A percentile compares a stretch with the other conserved stretches of the same genome.
Evolutionary conservation across 164 flowering plant species (phyloP).

Genomic region (Magnolia kwangsiensis): DNA sequence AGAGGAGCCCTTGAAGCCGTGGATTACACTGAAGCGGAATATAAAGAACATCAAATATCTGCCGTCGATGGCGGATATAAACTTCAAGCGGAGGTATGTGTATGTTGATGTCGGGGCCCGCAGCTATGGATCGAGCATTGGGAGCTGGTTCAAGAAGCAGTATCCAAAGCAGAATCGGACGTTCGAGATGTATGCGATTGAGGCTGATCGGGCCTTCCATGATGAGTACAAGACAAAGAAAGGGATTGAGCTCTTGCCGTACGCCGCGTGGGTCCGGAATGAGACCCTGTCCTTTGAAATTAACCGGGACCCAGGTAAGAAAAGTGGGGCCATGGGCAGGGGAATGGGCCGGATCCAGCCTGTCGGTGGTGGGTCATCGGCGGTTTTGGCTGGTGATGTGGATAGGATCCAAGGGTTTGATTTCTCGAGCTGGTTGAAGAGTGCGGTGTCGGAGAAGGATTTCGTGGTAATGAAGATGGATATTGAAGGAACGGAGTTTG

Average conservation of each 20-base stretch:
- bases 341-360: slow-evolving; percentile 96
- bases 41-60: slow-evolving; percentile 70
- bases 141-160: slow-evolving; percentile 92
- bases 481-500: slow-evolving; percentile 96
- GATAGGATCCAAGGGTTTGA: slow-evolving; percentile 82
- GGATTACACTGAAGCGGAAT: slow-evolving; percentile 84
- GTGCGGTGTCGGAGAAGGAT: slow-evolving; percentile 64
- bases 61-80: slow-evolving; percentile 72
- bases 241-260: slow-evolving; percentile 67
- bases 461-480: slow-evolving; percentile 99
- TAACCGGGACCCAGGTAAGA: slow-evolving; percentile 58
- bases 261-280: slow-evolving; percentile 92
- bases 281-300: slow-evolving; percentile 80
- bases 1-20: slow-evolving; percentile 91
- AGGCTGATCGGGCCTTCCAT: slow-evolving; percentile 81
- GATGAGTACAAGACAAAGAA: slow-evolving; percentile 60
- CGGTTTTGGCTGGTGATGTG: slow-evolving; percentile 36
- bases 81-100: slow-evolving; percentile 69
- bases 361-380: slow-evolving; percentile 5
- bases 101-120: slow-evolving; percentile 94
- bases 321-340: slow-evolving; percentile 41
- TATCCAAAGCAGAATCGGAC: slow-evolving; percentile 93
- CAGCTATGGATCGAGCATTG: slow-evolving; percentile 93
- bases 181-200: slow-evolving; percentile 83
- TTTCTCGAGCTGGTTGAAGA: slow-evolving; percentile 92